Conservation (phyloP, 805 yeast genomes). For the Saccharomyces mikatae region DNA sequence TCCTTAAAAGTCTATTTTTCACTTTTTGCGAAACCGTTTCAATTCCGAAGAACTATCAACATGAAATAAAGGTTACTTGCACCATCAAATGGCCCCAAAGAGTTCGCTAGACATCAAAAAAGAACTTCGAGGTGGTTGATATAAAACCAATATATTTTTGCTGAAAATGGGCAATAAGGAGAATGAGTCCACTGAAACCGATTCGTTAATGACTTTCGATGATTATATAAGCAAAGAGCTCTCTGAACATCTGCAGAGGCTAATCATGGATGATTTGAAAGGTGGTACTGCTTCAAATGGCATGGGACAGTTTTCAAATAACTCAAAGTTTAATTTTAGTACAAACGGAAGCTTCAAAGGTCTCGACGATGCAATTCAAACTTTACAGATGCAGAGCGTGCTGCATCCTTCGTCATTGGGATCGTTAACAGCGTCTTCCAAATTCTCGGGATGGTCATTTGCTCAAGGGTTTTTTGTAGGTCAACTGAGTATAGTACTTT, state of each 20-base stretch:
- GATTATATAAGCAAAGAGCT: constrained; percentile 32
- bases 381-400: background rate
- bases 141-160: background rate
- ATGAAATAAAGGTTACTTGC: background rate
- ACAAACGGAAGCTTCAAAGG: constrained; percentile 11
- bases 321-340: background rate
- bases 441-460: constrained; percentile 45
- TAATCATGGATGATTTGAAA: constrained; percentile 19
- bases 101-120: background rate
- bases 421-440: background rate
- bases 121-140: background rate
- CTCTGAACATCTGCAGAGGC: constrained; percentile 31
- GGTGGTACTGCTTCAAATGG: constrained; percentile 1
- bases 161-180: background rate
- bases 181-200: constrained; percentile 3
- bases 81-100: background rate
- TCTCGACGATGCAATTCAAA: background rate
- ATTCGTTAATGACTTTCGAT: constrained; percentile 30
- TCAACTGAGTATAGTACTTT: constrained; percentile 60
- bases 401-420: background rate
- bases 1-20: background rate
- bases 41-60: background rate
- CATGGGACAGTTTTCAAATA: background rate
- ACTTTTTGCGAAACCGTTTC: background rate
- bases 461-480: constrained; percentile 71